Evolutionary conservation across 1,284 basidiomycete genomes (phyloP), one percentile per base, ranked within the genome.

Genomic region (Cryptococcus sp.): DNA sequence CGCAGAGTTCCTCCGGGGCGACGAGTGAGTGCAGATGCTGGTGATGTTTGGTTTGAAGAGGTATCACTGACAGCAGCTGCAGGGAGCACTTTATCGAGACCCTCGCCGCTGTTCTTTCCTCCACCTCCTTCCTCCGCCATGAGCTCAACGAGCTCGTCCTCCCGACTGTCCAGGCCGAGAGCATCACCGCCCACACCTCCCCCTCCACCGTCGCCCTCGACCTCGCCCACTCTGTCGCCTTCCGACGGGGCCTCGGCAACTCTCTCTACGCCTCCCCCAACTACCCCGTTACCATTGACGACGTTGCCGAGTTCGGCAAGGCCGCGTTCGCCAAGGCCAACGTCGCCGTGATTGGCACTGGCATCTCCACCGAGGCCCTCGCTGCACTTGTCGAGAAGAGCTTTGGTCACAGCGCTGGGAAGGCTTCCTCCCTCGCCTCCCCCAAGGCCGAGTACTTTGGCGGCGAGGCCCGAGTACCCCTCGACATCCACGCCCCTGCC

Each of bases 1-100:
- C 47, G 92, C 95, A 61, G 93, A 98, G 76, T 98, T 98, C 80
- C 80, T 98, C 67, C 86, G 87, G 61, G 94, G 91, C 52, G 92
- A 98, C 77, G 95, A 98, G 94, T 97, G 78, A 81, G 91, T 89
- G 28, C 9, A 9, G 28, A 33, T 33, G 5, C 4, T 33, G 28
- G 4, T 4, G 28, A 33, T 33, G 28, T 4, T 5, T 33, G 28
- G 9, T 33, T 4, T 33, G 5, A n/a, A n/a, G 33, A 48, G 33
- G 38, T 36, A 42, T 36, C 13, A 16, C 18, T 12, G n/a, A 23
- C 20, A 52, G 12, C 18, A 24, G 37, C 20, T 20, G 13, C 74
- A 94, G 92, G 77, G 77, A 82, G 50, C 88, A 87, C 81, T 96
- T 96, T 80, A 85, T 92, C 47, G 87, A 90, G 68, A 80, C 93